Conservation (phyloP, 768 basidiomycete species). For the Udeniomyces megalosporus region DNA sequence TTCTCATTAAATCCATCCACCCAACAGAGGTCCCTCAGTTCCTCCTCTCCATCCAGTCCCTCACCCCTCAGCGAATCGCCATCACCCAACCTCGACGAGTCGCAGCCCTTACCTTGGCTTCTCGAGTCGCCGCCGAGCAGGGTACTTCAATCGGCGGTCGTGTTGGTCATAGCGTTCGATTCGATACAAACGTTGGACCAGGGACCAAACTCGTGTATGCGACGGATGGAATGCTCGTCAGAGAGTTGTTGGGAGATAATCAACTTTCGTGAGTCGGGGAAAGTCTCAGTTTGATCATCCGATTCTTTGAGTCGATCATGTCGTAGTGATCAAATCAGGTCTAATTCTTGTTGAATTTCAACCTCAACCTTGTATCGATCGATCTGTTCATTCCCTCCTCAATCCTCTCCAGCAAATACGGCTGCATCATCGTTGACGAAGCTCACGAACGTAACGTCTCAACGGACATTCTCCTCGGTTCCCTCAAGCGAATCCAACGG, state of each 20-base stretch:
- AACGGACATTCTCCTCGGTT: conserved; percentile 84
- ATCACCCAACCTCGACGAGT: conserved; percentile 15
- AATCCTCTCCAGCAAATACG: conserved; percentile 38
- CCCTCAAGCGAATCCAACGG: conserved; percentile 63
- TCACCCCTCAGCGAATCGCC: not conserved
- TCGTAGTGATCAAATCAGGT: no score
- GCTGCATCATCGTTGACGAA: conserved; percentile 82
- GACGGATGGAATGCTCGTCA: conserved; percentile 16
- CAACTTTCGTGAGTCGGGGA: conserved; percentile 1
- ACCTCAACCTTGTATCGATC: not conserved
- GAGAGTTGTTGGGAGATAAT: conserved; percentile 5
- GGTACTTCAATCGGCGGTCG: conserved; percentile 9
- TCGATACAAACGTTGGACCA: conserved; percentile 9
- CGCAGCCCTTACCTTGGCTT: conserved; percentile 7
- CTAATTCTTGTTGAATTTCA: no score
- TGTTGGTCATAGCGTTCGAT: conserved; percentile 12
- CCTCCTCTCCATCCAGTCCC: conserved; percentile 1
- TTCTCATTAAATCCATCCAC: not conserved
- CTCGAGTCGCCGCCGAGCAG: conserved; percentile 12
- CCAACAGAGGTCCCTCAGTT: conserved; percentile 14
- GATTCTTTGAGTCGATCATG: no score
- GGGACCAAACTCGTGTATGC: conserved; percentile 5
- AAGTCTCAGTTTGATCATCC: no score
- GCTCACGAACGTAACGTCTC: conserved; percentile 91
- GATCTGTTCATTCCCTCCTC: not conserved